Evolutionary conservation across 768 basidiomycete species (phyloP).

Genomic region (Phaffia tasmanica): DNA sequence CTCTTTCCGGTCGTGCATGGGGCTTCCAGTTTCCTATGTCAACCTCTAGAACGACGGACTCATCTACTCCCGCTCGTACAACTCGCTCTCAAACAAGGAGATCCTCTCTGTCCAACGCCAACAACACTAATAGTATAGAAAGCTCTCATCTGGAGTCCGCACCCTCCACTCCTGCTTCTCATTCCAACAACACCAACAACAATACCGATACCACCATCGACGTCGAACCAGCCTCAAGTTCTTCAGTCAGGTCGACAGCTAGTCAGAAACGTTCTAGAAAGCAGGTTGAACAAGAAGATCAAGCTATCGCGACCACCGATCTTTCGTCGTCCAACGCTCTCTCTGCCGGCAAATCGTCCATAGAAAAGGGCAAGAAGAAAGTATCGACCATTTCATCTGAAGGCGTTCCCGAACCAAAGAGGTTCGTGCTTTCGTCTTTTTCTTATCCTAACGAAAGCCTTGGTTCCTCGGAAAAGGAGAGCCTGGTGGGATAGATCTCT

Average conservation of each 20-base stretch:
- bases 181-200: neutral
- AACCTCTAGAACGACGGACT: too few species aligned
- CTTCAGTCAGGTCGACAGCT: too few species aligned
- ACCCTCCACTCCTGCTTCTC: neutral
- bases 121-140: neutral
- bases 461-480: too few species aligned
- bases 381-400: neutral
- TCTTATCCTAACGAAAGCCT: too few species aligned
- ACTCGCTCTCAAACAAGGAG: slow-evolving; percentile 11
- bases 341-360: neutral
- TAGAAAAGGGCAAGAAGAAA: slow-evolving; percentile 14
- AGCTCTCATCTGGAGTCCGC: neutral
- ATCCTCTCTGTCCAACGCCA: slow-evolving; percentile 12
- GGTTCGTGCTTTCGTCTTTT: neutral
- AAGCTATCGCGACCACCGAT: neutral
- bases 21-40: too few species aligned
- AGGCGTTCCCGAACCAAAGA: slow-evolving; percentile 8
- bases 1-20: too few species aligned
- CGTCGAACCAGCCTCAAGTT: too few species aligned
- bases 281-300: slow-evolving; percentile 1
- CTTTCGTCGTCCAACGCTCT: neutral
- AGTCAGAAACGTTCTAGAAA: slow-evolving; percentile 11
- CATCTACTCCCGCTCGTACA: neutral
- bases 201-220: neutral
- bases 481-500: neutral